Conservation (phyloP, 495 filamentous ascomycete genomes). For the Cairneyella variabilis region DNA sequence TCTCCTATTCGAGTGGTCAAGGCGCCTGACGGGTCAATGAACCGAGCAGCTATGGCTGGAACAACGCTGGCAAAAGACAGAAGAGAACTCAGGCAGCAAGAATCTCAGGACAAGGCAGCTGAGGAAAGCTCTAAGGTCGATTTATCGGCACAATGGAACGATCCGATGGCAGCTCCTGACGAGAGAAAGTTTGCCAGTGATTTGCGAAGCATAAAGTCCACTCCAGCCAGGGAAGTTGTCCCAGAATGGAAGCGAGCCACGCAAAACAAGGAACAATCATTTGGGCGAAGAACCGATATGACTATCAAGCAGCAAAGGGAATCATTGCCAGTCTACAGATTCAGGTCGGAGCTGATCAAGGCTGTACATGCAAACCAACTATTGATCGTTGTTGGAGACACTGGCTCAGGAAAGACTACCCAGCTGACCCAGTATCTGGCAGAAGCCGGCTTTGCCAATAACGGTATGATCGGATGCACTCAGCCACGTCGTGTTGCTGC, state of each 20-base stretch:
- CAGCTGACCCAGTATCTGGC: slow-evolving; percentile 94
- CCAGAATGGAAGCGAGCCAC: slow-evolving; percentile 93
- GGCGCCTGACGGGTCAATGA: slow-evolving; percentile 92
- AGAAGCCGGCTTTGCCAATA: slow-evolving; percentile 83
- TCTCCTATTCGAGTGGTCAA: slow-evolving; percentile 96
- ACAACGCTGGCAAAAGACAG: slow-evolving; percentile 87
- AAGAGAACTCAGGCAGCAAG: slow-evolving; percentile 82
- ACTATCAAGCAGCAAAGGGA: slow-evolving; percentile 94
- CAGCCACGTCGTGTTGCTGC: slow-evolving; percentile 96
- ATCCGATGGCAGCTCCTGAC: slow-evolving; percentile 87
- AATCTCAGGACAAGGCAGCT: slow-evolving; percentile 77
- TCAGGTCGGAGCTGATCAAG: slow-evolving; percentile 82
- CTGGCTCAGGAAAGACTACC: slow-evolving; percentile 95
- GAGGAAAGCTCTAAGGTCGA: slow-evolving; percentile 79
- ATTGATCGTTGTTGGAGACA: slow-evolving; percentile 95
- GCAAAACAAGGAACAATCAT: slow-evolving; percentile 73
- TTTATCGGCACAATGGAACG: slow-evolving; percentile 88
- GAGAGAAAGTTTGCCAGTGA: slow-evolving; percentile 85
- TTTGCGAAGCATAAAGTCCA: slow-evolving; percentile 49
- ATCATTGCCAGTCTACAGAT: slow-evolving; percentile 84
- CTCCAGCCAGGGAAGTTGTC: slow-evolving; percentile 56
- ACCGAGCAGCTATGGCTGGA: slow-evolving; percentile 91
- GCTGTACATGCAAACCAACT: slow-evolving; percentile 86
- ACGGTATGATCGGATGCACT: slow-evolving; percentile 94
- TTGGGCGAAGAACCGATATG: slow-evolving; percentile 86